Base-by-base conservation (phyloP, 2,329 filamentous ascomycete species). In the Sporothrix inflata region DNA sequence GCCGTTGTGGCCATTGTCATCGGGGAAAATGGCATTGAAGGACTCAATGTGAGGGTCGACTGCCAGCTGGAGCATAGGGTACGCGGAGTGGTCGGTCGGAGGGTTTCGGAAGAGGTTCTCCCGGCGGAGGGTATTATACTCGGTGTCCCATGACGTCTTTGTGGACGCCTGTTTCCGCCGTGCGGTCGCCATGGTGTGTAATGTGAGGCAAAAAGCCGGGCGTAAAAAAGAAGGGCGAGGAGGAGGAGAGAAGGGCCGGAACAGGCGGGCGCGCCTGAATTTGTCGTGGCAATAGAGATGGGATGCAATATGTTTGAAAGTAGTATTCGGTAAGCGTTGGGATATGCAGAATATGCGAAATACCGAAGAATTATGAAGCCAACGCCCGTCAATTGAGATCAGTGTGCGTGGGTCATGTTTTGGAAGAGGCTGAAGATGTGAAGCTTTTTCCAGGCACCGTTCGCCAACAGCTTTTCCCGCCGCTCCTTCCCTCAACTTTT, bases 21-120 rank as follows among this genome's bases (percentile, higher is more conserved):
- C 88, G 21, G 66, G 40, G 79, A 98, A 97, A 65, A 98, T 86
- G 69, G 90, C 90, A 84, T 99, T 97, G 88, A 98, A 99, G 7
- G 96, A 96, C 78, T 98, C 91, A 77, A 98, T 92, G 82, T 99
- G 96, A 67, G 96, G 96, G 76, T 92, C 87, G 73, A 98, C 90
- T n/a, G 95, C 93, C 74, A 88, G 88, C 77, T 94, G 91, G 65
- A 99, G 89, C 27, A 92, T 88, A 16, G 96, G 96, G 79, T 97
- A 98, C 73, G 95, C 94, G 11, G 92, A 92, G 77, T 89, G 91
- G 80, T 98, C 94, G 78, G 89, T 91, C 0, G 96, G 95, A 21
- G 96, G 95, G 76, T 97, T 91, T 78, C 89, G 87, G 81, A 99
- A 99, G 27, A 99, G 91, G 69, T 92, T 88, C 79, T 99, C 93